These are phyloP conservation scores for Parmelia sp. DNA, from an alignment of 495 filamentous ascomycete genomes.

Conservation along the genomic window DNA sequence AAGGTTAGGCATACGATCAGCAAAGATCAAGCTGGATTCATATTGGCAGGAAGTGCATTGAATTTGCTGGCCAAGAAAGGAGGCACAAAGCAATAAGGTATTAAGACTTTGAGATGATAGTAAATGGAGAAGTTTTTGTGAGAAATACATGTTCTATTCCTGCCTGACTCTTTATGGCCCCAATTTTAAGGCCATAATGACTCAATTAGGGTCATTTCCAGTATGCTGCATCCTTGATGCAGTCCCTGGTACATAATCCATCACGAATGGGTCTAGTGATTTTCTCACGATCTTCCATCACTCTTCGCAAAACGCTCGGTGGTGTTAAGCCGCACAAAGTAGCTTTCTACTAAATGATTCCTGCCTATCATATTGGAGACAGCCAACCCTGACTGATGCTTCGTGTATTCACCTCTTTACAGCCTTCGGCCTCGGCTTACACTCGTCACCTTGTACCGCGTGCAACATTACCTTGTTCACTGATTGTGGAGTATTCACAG, in stretches of 20 bases:
- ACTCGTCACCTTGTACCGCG: slow-evolving; percentile 66
- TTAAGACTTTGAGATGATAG: neutral
- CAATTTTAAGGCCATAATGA: neutral
- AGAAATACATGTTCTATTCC: neutral
- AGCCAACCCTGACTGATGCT: neutral
- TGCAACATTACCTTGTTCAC: slow-evolving; percentile 86
- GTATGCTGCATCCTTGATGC: neutral
- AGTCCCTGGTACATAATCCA: neutral
- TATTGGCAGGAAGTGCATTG: slow-evolving; percentile 88
- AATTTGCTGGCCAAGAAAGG: slow-evolving; percentile 66
- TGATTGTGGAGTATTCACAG: slow-evolving; percentile 58
- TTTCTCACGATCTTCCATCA: neutral
- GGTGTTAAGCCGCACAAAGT: neutral
- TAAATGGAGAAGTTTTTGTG: neutral
- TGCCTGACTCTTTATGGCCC: neutral
- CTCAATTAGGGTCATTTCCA: neutral
- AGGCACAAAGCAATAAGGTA: neutral
- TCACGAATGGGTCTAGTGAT: neutral
- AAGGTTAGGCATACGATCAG: slow-evolving; percentile 76
- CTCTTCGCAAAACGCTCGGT: neutral
- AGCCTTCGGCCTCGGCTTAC: slow-evolving; percentile 66
- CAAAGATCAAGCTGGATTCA: slow-evolving; percentile 81
- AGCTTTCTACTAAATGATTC: neutral
- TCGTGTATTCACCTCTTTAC: slow-evolving; percentile 25
- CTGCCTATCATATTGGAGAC: neutral